Conservation (phyloP, 495 filamentous ascomycete species). For the Tuber microsphaerosporum region DNA sequence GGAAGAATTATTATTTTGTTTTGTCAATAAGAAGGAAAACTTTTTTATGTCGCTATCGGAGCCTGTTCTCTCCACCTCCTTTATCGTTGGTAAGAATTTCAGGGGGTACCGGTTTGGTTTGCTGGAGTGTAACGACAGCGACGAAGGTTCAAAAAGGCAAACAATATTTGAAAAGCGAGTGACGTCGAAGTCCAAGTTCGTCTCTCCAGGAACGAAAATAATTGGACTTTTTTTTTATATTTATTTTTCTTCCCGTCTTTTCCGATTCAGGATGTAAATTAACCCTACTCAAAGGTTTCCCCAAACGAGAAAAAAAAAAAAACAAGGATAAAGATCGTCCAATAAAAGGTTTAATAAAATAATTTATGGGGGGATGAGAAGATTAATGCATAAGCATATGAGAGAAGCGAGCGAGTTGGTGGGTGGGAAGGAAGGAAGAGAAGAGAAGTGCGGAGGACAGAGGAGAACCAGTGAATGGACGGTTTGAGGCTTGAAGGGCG, state of each 20-base stretch:
- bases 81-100: neutral
- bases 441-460: neutral
- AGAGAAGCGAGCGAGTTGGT: neutral
- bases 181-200: constrained; percentile 19
- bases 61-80: constrained; percentile 8
- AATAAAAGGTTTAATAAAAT: constrained; percentile 28
- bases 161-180: constrained; percentile 19
- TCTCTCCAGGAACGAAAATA: constrained; percentile 1
- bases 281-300: neutral
- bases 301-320: neutral
- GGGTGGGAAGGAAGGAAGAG: constrained; percentile 1
- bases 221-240: neutral
- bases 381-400: constrained; percentile 6
- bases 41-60: constrained; percentile 12
- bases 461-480: constrained; percentile 5
- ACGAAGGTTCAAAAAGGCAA: neutral
- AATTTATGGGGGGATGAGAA: constrained; percentile 38
- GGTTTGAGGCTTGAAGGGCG: neutral
- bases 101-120: neutral
- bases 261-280: neutral
- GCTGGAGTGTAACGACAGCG: neutral
- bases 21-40: neutral
- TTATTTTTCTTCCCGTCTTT: neutral
- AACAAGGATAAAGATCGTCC: neutral
- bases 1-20: neutral